Evolutionary conservation across 495 filamentous ascomycete genomes (phyloP), one percentile per base, ranked within the genome.

Genomic region (Articulospora tetracladia): DNA sequence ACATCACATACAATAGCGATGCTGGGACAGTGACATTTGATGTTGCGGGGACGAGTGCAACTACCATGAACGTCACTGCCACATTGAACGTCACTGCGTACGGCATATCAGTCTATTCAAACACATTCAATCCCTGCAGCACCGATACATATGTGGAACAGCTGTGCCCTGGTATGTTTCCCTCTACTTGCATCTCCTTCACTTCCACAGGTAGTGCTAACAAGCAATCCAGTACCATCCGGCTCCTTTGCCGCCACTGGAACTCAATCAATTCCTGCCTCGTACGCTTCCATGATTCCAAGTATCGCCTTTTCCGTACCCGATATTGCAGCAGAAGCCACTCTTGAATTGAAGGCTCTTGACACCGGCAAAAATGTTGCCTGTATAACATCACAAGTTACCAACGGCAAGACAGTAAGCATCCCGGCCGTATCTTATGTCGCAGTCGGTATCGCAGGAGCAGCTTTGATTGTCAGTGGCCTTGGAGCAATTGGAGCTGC

Each of bases 221-320:
- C 51, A 24, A 10, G 50, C 61, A 20, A 59, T 53, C 6, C 64
- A 90, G 90, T 96, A 22, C 91, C 92, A 17, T 72, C 76, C 1
- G 88, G 92, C 34, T 69, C 70, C 12, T 98, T 98, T 69, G 71
- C 83, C 15, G 91, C 94, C 2, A 74, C 72, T 26, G 93, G 93
- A 10, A 70, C 68, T 0, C 84, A 92, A 68, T 59, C 68, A 12
- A 89, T 98, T 25, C 90, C 94, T 3, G 62, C 78, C 0, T 66
- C 82, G 41, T 92, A 85, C 69, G 87, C 88, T 19, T 81, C 76
- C 58, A 71, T 89, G 70, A 93, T 98, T 55, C 94, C 94, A 10
- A 79, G 86, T 0, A 96, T 98, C 63, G 94, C 94, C 3, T 98
- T 98, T 73, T 82, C 83, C 56, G 78, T 98, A 34, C 94, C 94